These are phyloP conservation scores for Carex cristatella DNA, from an alignment of 176 grass and related monocot genomes.

Conservation along the genomic window DNA sequence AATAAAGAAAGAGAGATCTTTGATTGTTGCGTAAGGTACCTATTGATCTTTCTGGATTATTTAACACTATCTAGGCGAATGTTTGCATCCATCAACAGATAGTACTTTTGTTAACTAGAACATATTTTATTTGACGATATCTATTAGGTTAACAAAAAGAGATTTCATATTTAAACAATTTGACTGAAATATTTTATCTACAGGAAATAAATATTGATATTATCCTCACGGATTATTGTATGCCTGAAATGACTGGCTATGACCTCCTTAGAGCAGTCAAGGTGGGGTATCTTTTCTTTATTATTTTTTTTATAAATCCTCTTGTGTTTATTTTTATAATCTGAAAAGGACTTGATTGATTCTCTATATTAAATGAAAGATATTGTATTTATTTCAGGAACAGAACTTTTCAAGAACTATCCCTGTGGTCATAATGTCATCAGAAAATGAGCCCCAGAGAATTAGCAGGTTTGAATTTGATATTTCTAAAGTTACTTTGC, in stretches of 20 bases:
- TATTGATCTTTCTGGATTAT: background rate
- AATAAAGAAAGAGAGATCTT: background rate
- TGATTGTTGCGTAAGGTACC: background rate
- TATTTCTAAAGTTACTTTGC: background rate
- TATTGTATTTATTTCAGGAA: conserved; percentile 39
- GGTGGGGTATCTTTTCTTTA: conserved; percentile 25
- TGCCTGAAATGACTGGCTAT: conserved; percentile 98
- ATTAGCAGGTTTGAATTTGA: conserved; percentile 64
- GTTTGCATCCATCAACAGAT: background rate
- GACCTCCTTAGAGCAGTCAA: conserved; percentile 92
- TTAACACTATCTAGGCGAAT: background rate
- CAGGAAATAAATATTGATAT: conserved; percentile 88
- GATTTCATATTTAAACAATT: conserved; percentile 5
- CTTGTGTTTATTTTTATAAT: conserved; percentile 4
- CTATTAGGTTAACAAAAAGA: background rate
- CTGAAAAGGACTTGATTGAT: background rate
- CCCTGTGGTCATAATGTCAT: conserved; percentile 97
- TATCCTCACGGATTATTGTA: conserved; percentile 95
- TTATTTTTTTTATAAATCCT: background rate
- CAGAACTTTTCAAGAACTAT: conserved; percentile 63
- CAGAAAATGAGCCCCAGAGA: conserved; percentile 92
- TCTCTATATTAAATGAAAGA: background rate
- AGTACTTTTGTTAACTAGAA: background rate
- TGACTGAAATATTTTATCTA: conserved; percentile 13
- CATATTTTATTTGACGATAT: background rate